Evolutionary conservation across 257 asterid species (phyloP), one percentile per base, ranked within the genome.

Genomic region (Nicotiana tomentosiformis): DNA sequence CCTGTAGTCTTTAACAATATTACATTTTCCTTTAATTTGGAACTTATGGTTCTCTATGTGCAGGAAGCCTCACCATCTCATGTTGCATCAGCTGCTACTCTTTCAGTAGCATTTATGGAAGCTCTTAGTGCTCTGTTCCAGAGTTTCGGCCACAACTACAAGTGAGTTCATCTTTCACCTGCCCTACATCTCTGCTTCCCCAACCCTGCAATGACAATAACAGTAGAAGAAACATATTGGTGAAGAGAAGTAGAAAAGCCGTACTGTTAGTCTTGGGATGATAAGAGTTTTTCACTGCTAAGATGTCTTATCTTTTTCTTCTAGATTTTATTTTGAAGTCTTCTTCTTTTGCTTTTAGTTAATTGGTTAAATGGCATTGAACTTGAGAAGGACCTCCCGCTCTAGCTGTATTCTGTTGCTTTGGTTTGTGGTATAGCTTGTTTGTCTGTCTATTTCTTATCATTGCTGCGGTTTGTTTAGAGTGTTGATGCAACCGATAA

Each of bases 61-160:
- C 78, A 96, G 99, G 99, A 96, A 87, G 56, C 98, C 60, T 88
- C 95, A 84, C 92, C 99, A 58, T 90, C 98, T 76, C 97, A 92
- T 68, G 98, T 96, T 70, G 99, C 99, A 85, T 94, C 98, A 9
- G 98, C 99, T 74, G 97, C 99, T 87, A 91, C 97, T 29, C 93
- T 96, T 82, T 94, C 99, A 20, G 97, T 96, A 49, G 98, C 98
- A 60, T 96, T 96, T 88, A 94, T 96, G 99, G 98, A 87, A 88
- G 98, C 91, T 84, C 94, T 96, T 6, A 83, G 99, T 85, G 84
- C 90, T 70, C 51, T 93, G 66, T 93, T 94, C 86, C 95, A 96
- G 86, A 91, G 91, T 88, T 90, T 96, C 72, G 87, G 92, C 84
- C 88, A 87, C 86, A 91, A 84, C 83, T 92, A 90, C 93, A 93